Evolutionary conservation across 1,284 basidiomycete genomes (phyloP).

Genomic region (Ustilago cynodontis): DNA sequence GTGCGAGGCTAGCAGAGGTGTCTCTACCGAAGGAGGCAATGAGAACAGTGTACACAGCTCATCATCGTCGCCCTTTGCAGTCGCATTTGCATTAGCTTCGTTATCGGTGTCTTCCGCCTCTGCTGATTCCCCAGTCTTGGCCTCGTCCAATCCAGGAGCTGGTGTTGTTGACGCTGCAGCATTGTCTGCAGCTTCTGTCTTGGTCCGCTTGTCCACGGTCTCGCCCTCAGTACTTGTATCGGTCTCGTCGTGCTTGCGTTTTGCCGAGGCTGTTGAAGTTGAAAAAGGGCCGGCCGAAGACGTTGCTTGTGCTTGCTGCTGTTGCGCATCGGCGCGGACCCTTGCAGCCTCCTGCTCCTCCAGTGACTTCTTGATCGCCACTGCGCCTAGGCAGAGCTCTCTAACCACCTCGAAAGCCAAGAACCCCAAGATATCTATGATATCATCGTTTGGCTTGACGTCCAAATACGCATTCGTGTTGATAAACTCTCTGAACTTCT

Average conservation of each 20-base stretch:
- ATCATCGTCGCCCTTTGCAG: constrained; percentile 12
- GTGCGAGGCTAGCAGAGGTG: constrained; percentile 59
- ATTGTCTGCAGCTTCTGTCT: background rate
- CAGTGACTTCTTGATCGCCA: constrained; percentile 58
- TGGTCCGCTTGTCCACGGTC: constrained; percentile 15
- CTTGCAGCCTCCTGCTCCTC: constrained; percentile 47
- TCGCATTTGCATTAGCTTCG: background rate
- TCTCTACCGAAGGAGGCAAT: constrained; percentile 44
- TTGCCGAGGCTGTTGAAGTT: background rate
- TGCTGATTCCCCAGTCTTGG: constrained; percentile 1
- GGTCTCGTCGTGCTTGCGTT: constrained; percentile 14
- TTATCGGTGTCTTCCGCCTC: background rate
- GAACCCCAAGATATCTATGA: constrained; percentile 95
- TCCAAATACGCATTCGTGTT: constrained; percentile 90
- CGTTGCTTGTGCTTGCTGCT: constrained; percentile 10
- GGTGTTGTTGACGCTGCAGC: constrained; percentile 3
- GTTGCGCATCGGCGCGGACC: constrained; percentile 13
- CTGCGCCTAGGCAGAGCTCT: constrained; percentile 79
- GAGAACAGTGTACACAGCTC: constrained; percentile 59
- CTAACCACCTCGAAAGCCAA: constrained; percentile 97
- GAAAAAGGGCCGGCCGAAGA: background rate
- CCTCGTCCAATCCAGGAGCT: constrained; percentile 1
- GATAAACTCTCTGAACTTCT: constrained; percentile 94
- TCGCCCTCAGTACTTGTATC: background rate
- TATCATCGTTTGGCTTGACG: constrained; percentile 92